phyloP scores from a whole-genome alignment of 495 filamentous ascomycete species.

The Xylaria curta region DNA sequence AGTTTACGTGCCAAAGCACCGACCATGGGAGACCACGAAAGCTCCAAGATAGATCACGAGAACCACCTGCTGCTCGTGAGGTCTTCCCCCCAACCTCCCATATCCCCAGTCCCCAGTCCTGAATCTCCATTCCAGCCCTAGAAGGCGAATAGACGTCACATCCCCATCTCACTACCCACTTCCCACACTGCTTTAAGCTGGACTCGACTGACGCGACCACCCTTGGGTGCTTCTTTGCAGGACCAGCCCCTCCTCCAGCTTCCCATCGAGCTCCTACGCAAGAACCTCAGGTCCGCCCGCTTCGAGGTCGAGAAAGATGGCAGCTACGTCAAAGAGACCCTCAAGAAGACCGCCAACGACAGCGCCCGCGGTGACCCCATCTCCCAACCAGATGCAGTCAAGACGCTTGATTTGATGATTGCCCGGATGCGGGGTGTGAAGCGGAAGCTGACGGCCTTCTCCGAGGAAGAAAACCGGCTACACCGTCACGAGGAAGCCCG shows the following conservation, averaged over 20 bases:
- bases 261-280: conserved; percentile 86
- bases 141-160: neutral
- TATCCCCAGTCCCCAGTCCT: neutral
- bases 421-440: conserved; percentile 82
- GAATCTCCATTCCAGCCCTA: neutral
- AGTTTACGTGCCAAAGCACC: neutral
- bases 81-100: neutral
- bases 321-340: conserved; percentile 68
- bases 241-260: conserved; percentile 95
- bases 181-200: neutral
- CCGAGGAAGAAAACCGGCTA: conserved; percentile 77
- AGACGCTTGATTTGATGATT: conserved; percentile 83
- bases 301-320: conserved; percentile 80
- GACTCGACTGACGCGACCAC: conserved; percentile 10
- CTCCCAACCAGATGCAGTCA: conserved; percentile 71
- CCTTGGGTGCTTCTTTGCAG: conserved; percentile 48
- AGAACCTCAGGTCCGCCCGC: conserved; percentile 91
- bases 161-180: neutral
- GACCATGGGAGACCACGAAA: conserved; percentile 53
- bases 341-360: conserved; percentile 72
- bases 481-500: conserved; percentile 76
- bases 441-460: conserved; percentile 77
- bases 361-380: conserved; percentile 62
- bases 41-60: conserved; percentile 54
- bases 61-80: conserved; percentile 57